These are phyloP conservation scores for Pezicula carpinea DNA, from an alignment of 2,329 filamentous ascomycete species.

Conservation along the genomic window DNA sequence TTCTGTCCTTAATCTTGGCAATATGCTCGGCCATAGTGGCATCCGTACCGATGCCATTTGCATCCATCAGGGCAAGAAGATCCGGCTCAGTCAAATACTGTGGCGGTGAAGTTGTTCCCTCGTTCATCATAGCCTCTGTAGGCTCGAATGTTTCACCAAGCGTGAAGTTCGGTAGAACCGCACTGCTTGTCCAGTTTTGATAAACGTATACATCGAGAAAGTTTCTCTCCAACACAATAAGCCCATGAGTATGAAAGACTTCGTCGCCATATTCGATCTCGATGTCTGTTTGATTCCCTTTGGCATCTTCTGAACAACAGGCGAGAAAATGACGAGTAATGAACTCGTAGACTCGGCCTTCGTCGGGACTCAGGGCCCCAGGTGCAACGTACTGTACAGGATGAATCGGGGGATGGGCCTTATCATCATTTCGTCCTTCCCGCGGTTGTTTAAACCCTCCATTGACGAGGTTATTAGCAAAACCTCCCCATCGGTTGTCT, in stretches of 20 bases:
- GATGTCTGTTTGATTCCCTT: conserved; percentile 81
- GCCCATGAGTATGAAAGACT: conserved; percentile 73
- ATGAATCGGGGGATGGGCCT: conserved; percentile 95
- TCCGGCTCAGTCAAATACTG: conserved; percentile 92
- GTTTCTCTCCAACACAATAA: conserved; percentile 82
- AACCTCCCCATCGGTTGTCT: conserved; percentile 72
- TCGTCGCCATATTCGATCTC: conserved; percentile 83
- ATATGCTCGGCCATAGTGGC: conserved; percentile 99
- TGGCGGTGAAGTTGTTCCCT: conserved; percentile 85
- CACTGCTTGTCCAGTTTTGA: conserved; percentile 90
- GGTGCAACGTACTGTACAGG: conserved; percentile 80
- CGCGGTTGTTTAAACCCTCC: conserved; percentile 79
- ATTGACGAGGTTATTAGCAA: conserved; percentile 69
- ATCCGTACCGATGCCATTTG: conserved; percentile 96
- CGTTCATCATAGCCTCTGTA: conserved; percentile 80
- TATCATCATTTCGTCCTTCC: conserved; percentile 84
- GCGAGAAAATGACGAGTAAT: conserved; percentile 87
- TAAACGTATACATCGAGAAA: conserved; percentile 96
- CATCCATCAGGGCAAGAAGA: conserved; percentile 94
- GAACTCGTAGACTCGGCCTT: conserved; percentile 85
- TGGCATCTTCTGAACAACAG: conserved; percentile 92
- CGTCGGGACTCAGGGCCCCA: conserved; percentile 54
- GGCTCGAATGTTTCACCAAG: conserved; percentile 81
- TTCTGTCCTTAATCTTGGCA: conserved; percentile 83
- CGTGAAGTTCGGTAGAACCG: conserved; percentile 73